Conservation (phyloP, 768 basidiomycete genomes). For the Naganishia vishniacii region DNA sequence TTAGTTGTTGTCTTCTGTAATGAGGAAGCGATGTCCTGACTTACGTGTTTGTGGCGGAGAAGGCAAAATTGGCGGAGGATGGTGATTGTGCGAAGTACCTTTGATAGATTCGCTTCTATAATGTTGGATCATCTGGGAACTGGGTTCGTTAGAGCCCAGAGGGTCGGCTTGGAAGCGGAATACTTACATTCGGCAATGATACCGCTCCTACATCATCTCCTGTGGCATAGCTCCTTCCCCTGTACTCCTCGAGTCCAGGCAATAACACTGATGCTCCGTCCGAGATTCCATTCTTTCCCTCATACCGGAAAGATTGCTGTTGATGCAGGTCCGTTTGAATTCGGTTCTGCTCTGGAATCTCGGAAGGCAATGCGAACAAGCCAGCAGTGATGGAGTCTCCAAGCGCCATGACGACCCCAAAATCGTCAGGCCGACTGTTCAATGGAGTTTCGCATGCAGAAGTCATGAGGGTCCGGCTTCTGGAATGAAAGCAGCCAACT, state of each 20-base stretch:
- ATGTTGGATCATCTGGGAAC: conserved; percentile 8
- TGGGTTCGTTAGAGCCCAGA: no score
- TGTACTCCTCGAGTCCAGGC: conserved; percentile 31
- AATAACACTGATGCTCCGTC: background rate
- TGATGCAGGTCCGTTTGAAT: no score
- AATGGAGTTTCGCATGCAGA: no score
- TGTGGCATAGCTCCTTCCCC: conserved; percentile 34
- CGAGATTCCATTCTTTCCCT: background rate
- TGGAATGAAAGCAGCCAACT: background rate
- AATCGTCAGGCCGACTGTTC: conserved; percentile 46
- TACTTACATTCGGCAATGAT: conserved; percentile 33
- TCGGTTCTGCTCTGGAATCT: background rate
- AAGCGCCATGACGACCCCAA: conserved; percentile 45
- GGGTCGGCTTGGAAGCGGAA: background rate
- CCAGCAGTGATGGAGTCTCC: conserved; percentile 49
- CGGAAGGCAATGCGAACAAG: conserved; percentile 34
- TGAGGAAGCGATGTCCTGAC: conserved; percentile 28
- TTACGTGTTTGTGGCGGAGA: conserved; percentile 25
- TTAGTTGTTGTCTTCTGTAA: conserved; percentile 23
- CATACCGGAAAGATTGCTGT: background rate
- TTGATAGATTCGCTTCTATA: conserved; percentile 3
- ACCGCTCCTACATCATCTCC: conserved; percentile 34
- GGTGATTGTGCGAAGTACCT: background rate
- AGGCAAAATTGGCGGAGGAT: conserved; percentile 23
- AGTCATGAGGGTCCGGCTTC: no score